Evolutionary conservation across 1,139 yeast genomes (phyloP), one percentile per base, ranked within the genome.

Genomic region (Yamadazyma conglobata): DNA sequence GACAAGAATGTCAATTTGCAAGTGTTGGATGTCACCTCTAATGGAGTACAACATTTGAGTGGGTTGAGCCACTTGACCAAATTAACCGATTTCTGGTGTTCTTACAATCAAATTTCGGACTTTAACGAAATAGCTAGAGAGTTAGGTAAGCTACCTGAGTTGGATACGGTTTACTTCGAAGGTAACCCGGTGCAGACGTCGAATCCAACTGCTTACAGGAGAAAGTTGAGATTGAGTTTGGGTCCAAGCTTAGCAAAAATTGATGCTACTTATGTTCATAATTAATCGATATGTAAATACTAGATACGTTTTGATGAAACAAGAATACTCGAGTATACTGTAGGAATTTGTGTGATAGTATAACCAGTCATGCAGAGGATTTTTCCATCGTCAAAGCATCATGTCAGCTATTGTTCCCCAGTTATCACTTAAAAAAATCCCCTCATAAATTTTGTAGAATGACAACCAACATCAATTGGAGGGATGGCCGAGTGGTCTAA

Each of bases 71-170:
- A 85, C 47, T 68, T 91, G 40, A 55, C 47, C 1, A 56, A 81
- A 20, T 66, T 93, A 41, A 88, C 95, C 7, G 99, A 93, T 56
- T 66, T 93, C 32, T 93, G 98, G 98, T 88, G 94, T 19, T 85
- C 96, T 0, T 76, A 77, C 45, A 93, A 91, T 56, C 57, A 71
- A 47, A 57, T 93, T 17, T 71, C 75, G 19, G 65, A 74, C 25
- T 89, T 86, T 54, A 77, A 77, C 26, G 82, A 87, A 35, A 61
- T 93, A 26, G 79, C 77, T 27, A 56, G 69, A 23, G 79, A 86
- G 51, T 67, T 91, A 36, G 77, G 80, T 10, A 64, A 63, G 24
- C 63, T 87, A 33, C 73, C 77, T 2, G 68, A 72, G 5, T 64
- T 93, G 34, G 95, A 88, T 35, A 87, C 96, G 0, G 95, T 93